phyloP scores from a whole-genome alignment of 1,284 basidiomycete genomes.

The Marasmius sp. region DNA sequence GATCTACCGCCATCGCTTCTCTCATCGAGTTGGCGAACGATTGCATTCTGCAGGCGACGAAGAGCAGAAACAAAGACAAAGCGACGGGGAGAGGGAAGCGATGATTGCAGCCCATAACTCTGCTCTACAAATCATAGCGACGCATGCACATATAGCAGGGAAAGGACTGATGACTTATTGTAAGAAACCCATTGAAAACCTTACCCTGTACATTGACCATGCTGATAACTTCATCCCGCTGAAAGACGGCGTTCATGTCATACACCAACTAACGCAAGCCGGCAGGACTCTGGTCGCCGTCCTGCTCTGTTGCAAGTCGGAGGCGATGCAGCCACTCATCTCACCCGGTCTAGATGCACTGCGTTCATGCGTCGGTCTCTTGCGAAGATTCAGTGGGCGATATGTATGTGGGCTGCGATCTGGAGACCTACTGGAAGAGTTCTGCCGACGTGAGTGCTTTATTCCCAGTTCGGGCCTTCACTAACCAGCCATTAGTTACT shows the following conservation, averaged over 20 bases:
- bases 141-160: constrained; percentile 80
- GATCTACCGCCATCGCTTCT: constrained; percentile 75
- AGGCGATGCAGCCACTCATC: constrained; percentile 69
- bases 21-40: constrained; percentile 68
- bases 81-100: constrained; percentile 66
- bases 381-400: constrained; percentile 76
- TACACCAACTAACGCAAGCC: constrained; percentile 91
- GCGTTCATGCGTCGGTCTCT: constrained; percentile 79
- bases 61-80: constrained; percentile 55
- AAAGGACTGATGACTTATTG: constrained; percentile 93
- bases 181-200: constrained; percentile 41
- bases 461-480: constrained; percentile 11
- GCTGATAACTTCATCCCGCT: not conserved
- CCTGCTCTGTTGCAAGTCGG: constrained; percentile 75
- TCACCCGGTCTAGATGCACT: constrained; percentile 80
- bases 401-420: constrained; percentile 86
- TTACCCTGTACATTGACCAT: not conserved
- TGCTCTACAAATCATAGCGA: constrained; percentile 79
- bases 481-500: constrained; percentile 55
- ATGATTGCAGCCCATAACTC: constrained; percentile 68
- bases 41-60: constrained; percentile 41
- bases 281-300: constrained; percentile 85
- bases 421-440: constrained; percentile 90
- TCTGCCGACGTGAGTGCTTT: constrained; percentile 74
- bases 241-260: constrained; percentile 87